Percentiles rank a stretch among this genome's conserved stretches.
Evolutionary conservation across 345 rosid genomes (phyloP).

Genomic region (Salix purpurea): DNA sequence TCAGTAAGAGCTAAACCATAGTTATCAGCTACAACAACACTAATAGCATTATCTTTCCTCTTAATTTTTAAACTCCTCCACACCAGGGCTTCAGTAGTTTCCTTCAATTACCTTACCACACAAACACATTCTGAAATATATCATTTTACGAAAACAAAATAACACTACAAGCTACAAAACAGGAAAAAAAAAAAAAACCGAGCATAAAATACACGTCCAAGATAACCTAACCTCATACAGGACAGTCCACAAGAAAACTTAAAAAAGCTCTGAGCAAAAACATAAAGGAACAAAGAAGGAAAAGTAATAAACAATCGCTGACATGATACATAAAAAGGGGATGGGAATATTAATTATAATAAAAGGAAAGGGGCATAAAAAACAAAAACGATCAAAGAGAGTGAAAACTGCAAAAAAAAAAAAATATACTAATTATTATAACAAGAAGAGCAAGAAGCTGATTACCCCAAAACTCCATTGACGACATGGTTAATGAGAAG

Average conservation of each 20-base stretch:
- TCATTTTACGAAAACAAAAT: neutral
- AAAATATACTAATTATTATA: no score
- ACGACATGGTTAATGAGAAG: neutral
- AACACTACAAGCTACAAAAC: neutral
- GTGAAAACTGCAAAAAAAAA: no score
- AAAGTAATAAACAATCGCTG: neutral
- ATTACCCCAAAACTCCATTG: slow-evolving; percentile 30
- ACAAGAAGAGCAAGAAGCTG: neutral
- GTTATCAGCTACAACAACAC: no score
- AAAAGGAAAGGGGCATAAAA: neutral
- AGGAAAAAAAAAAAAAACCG: neutral
- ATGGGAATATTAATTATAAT: neutral
- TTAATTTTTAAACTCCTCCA: neutral
- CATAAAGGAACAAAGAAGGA: no score
- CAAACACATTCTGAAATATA: neutral
- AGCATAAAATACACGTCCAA: neutral
- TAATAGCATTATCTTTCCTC: neutral
- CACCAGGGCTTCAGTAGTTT: neutral
- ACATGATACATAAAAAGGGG: neutral
- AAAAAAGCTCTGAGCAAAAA: neutral
- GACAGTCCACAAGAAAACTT: neutral
- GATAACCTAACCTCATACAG: neutral
- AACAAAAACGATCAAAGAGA: neutral
- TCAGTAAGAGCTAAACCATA: neutral
- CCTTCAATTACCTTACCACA: neutral